Percentiles rank a stretch among this genome's conserved stretches.
phyloP scores from a whole-genome alignment of 768 basidiomycete species.

The Postia placenta region DNA sequence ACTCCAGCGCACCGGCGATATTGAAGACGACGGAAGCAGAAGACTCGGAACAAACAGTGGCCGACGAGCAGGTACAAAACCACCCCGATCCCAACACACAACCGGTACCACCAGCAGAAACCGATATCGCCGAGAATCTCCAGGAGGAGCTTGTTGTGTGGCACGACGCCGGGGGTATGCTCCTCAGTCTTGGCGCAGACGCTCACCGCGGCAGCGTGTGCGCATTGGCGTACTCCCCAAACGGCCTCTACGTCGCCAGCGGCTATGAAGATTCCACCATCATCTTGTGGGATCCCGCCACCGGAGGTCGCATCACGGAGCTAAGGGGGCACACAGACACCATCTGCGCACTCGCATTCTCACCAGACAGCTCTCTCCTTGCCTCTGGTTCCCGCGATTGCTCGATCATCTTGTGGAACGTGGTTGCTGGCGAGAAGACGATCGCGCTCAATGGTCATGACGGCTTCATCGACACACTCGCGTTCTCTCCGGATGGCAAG shows the following conservation, averaged over 20 bases:
- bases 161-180: not conserved
- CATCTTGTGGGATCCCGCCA: constrained; percentile 8
- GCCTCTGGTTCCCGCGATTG: constrained; percentile 8
- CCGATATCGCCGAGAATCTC: not conserved
- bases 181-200: not conserved
- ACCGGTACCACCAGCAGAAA: not conserved
- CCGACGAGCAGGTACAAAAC: not conserved
- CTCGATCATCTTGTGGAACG: constrained; percentile 10
- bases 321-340: constrained; percentile 9
- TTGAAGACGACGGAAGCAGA: constrained; percentile 1
- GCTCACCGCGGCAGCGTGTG: constrained; percentile 7
- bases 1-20: too few relatives aligned
- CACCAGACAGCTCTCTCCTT: constrained; percentile 12
- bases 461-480: constrained; percentile 10
- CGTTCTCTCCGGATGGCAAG: constrained; percentile 24
- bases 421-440: constrained; percentile 2
- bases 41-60: not conserved
- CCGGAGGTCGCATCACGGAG: not conserved
- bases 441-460: constrained; percentile 1
- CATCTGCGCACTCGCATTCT: constrained; percentile 15
- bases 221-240: constrained; percentile 8
- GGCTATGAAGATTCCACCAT: constrained; percentile 9
- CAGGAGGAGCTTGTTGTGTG: not conserved
- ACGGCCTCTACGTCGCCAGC: constrained; percentile 7
- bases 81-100: not conserved